Evolutionary conservation across 2,329 filamentous ascomycete species (phyloP).

Genomic region (Cladorrhinum sp.): DNA sequence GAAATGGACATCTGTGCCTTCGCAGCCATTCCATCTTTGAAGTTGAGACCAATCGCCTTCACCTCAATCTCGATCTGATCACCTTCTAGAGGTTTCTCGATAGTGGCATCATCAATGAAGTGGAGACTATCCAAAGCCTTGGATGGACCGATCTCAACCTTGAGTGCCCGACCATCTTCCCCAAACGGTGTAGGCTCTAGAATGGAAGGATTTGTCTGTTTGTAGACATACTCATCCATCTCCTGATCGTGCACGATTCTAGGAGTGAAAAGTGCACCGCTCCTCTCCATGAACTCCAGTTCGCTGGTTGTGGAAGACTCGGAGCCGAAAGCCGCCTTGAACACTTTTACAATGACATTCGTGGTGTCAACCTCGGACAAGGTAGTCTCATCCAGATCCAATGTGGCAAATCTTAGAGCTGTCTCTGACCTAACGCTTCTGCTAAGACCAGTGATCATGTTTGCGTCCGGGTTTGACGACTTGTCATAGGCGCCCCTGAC

Average conservation of each 20-base stretch:
- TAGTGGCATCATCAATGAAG: constrained; percentile 37
- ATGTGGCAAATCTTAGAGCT: constrained; percentile 41
- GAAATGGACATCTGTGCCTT: constrained; percentile 37
- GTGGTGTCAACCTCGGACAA: constrained; percentile 28
- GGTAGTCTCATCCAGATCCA: constrained; percentile 40
- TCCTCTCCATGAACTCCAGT: constrained; percentile 43
- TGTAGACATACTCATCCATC: constrained; percentile 43
- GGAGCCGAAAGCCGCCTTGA: constrained; percentile 37
- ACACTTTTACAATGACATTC: constrained; percentile 32
- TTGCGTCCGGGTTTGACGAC: constrained; percentile 38
- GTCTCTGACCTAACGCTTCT: constrained; percentile 47
- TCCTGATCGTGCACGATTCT: constrained; percentile 39
- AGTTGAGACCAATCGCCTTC: constrained; percentile 45
- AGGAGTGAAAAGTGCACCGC: constrained; percentile 39
- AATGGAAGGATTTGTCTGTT: constrained; percentile 38
- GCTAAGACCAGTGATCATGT: constrained; percentile 45
- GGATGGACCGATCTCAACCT: constrained; percentile 38
- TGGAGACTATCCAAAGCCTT: constrained; percentile 41
- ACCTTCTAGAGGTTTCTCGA: constrained; percentile 11
- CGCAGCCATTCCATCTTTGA: constrained; percentile 45
- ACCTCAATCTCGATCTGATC: constrained; percentile 24
- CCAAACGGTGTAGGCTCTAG: constrained; percentile 42
- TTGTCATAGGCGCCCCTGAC: constrained; percentile 39
- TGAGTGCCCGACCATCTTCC: constrained; percentile 34
- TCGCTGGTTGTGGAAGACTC: constrained; percentile 34